Conservation (phyloP, 495 filamentous ascomycete species). For the Neurospora cerealis region DNA sequence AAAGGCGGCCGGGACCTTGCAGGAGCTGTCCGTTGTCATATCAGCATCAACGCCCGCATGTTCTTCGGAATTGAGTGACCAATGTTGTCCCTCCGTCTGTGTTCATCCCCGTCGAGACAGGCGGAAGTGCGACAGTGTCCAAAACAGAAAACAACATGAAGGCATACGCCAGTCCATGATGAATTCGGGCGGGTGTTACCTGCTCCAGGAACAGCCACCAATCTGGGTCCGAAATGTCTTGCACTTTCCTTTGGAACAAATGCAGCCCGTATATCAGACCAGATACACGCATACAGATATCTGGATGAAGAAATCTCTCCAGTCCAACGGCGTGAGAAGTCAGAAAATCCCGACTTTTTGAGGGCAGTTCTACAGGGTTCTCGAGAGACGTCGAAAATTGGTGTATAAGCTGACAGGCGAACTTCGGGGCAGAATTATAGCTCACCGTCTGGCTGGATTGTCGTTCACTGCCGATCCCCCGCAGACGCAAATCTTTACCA, state of each 20-base stretch:
- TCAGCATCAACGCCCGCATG: neutral
- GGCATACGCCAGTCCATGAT: neutral
- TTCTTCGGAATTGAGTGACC: neutral
- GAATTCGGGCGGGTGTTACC: neutral
- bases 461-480: neutral
- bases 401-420: neutral
- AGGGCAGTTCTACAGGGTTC: neutral
- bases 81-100: neutral
- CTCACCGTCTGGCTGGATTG: neutral
- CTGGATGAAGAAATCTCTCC: neutral
- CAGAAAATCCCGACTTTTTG: neutral
- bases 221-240: neutral
- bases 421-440: neutral
- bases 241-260: neutral
- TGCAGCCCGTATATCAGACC: neutral
- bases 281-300: neutral
- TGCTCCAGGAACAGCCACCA: neutral
- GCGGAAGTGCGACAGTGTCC: neutral
- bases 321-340: neutral
- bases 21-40: neutral
- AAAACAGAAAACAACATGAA: neutral
- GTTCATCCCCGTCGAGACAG: neutral
- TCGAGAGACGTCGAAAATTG: neutral
- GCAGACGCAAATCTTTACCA: neutral
- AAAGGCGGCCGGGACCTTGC: neutral